These are phyloP conservation scores for Naganishia vishniacii DNA, from an alignment of 768 basidiomycete species.

Conservation along the genomic window DNA sequence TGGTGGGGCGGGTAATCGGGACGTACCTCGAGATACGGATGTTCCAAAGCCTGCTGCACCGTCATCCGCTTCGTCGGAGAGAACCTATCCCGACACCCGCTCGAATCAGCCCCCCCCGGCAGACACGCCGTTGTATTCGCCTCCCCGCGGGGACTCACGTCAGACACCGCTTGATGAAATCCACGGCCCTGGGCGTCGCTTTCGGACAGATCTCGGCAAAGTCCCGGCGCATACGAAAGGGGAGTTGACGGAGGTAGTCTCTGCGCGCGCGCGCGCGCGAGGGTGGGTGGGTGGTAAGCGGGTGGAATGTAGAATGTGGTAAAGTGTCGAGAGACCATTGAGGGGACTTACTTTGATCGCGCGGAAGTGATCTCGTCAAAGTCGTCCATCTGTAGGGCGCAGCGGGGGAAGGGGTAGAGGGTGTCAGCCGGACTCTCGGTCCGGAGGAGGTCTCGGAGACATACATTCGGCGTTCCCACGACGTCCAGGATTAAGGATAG, in stretches of 20 bases:
- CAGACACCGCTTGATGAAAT: constrained; percentile 41
- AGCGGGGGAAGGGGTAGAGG: no score
- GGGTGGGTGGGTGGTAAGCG: not conserved
- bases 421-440: no score
- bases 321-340: no score
- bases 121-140: constrained; percentile 59
- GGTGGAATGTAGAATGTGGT: no score
- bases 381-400: constrained; percentile 69
- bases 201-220: constrained; percentile 67
- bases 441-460: no score
- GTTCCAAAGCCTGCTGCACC: constrained; percentile 76
- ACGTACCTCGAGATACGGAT: constrained; percentile 72
- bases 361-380: constrained; percentile 85
- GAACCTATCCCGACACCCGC: constrained; percentile 35
- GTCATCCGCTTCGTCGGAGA: constrained; percentile 77
- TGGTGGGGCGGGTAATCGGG: not conserved
- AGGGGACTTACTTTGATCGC: constrained; percentile 53
- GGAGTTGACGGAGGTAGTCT: constrained; percentile 81
- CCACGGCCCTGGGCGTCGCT: constrained; percentile 56
- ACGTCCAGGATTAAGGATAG: constrained; percentile 86
- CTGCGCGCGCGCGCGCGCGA: constrained; percentile 44
- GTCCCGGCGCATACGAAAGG: constrained; percentile 73
- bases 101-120: not conserved
- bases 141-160: constrained; percentile 39
- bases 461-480: constrained; percentile 58